Base-by-base conservation (phyloP, 805 yeast genomes). In the Scheffersomyces amazonensis region DNA sequence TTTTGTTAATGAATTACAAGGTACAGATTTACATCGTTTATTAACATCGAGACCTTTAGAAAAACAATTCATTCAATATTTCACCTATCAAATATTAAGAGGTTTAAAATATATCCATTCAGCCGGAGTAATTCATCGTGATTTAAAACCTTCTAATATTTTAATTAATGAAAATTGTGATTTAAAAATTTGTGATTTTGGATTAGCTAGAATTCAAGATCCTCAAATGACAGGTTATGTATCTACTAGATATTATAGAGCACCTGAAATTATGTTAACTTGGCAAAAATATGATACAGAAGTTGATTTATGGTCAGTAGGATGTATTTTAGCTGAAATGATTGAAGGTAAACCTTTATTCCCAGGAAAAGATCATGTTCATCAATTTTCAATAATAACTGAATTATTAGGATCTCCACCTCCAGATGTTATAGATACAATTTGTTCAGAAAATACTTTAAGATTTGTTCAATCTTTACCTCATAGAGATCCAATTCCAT, bases 151-250 rank as follows among this genome's bases (percentile, higher is more conserved):
- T 23, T 75, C 82, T 43, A 87, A 87, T 62, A 86, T 87, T 40
- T 71, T 87, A 44, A 83, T 87, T 53, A 87, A 87, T 59, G 96
- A 87, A 64, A 87, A 87, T 63, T 87, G 96, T 63, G 96, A 87
- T 64, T 72, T 87, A 58, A 87, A 87, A 62, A 87, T 87, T 52
- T 87, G 96, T 66, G 96, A 87, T 62, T 87, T 91, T 60, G 99
- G 99, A 16, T 72, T 91, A 43, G 98, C 98, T 23, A 78, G 99
- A 58, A 86, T 91, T 56, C 97, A 91, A 69, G 99, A 91, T 66
- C 96, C 97, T 11, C 98, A 91, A 62, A 91, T 91, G 99, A 91
- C 98, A 1, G 99, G 98, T 8, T 91, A 91, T 60, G 99, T 91
- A 13, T 84, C 95, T 4, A 91, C 99, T 3, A 67, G 99, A 55